A percentile compares a stretch with the other conserved stretches of the same genome.
These are phyloP conservation scores for Aspergillus pseudoterreus DNA, from an alignment of 2,329 filamentous ascomycete genomes.

Conservation along the genomic window DNA sequence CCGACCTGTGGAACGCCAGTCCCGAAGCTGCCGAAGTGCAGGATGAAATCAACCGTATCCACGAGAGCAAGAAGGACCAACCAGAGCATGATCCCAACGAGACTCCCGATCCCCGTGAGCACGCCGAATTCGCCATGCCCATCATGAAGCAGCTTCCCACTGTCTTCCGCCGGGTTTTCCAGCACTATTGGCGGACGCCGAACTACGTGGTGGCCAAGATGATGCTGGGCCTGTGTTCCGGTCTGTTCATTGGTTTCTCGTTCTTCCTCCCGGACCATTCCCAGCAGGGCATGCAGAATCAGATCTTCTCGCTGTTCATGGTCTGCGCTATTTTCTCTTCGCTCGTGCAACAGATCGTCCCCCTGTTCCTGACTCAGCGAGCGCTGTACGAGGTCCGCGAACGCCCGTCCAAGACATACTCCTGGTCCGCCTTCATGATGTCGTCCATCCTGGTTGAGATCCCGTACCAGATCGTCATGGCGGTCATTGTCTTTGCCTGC, in stretches of 20 bases:
- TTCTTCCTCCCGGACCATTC: constrained; percentile 70
- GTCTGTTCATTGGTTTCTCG: constrained; percentile 77
- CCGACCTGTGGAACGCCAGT: constrained; percentile 57
- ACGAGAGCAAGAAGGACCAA: constrained; percentile 41
- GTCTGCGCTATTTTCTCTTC: constrained; percentile 65
- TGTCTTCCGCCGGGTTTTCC: constrained; percentile 71
- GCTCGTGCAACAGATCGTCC: constrained; percentile 56
- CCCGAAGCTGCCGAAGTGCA: constrained; percentile 52
- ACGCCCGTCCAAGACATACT: constrained; percentile 77
- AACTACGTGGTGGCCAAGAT: constrained; percentile 80
- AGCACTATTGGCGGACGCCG: constrained; percentile 86
- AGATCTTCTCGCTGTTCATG: constrained; percentile 83
- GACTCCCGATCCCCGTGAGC: constrained; percentile 54
- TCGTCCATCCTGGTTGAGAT: constrained; percentile 80
- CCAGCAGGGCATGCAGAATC: constrained; percentile 75
- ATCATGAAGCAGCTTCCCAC: constrained; percentile 62
- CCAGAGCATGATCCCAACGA: constrained; percentile 19
- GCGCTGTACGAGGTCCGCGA: constrained; percentile 81
- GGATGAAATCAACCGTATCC: constrained; percentile 55
- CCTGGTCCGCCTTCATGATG: constrained; percentile 81
- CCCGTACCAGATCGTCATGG: constrained; percentile 74
- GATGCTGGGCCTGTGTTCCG: constrained; percentile 56
- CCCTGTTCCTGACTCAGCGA: constrained; percentile 77
- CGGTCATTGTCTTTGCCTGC: constrained; percentile 69
- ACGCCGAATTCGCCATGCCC: constrained; percentile 73